phyloP scores from a whole-genome alignment of 768 basidiomycete species.

The Rhodotorula paludigena region DNA sequence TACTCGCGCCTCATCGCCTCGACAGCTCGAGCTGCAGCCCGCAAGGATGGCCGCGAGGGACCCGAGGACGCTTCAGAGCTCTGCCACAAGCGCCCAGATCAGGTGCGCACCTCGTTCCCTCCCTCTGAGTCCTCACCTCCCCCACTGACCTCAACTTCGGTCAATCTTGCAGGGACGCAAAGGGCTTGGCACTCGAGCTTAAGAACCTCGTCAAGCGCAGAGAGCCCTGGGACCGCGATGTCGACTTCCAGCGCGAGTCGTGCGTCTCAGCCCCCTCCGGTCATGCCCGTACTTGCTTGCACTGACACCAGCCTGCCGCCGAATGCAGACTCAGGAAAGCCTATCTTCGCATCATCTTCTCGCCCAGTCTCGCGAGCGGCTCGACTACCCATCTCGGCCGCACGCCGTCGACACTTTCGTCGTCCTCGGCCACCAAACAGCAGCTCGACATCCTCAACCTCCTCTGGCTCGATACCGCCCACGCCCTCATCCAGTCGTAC shows the following conservation, averaged over 20 bases:
- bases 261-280: conserved; percentile 50
- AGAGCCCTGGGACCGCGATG: conserved; percentile 76
- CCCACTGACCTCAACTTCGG: not conserved
- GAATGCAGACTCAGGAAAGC: conserved; percentile 22
- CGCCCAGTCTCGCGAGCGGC: conserved; percentile 4
- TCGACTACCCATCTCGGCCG: conserved; percentile 56
- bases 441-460: conserved; percentile 74
- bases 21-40: not conserved
- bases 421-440: conserved; percentile 56
- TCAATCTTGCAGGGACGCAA: conserved; percentile 62
- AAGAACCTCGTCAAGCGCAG: conserved; percentile 63
- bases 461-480: conserved; percentile 89
- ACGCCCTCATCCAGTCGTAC: conserved; percentile 75
- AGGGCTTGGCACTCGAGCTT: conserved; percentile 64
- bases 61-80: too few relatives aligned
- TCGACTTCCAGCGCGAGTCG: conserved; percentile 82
- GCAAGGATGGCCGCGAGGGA: not conserved
- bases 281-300: not conserved
- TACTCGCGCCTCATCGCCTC: too few relatives aligned
- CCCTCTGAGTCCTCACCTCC: not conserved
- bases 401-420: conserved; percentile 44
- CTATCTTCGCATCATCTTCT: conserved; percentile 37
- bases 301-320: too few relatives aligned
- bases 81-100: not conserved
- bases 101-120: not conserved